Evolutionary conservation across 202 grass and related monocot species (phyloP).

Genomic region (Eragrostis tef): DNA sequence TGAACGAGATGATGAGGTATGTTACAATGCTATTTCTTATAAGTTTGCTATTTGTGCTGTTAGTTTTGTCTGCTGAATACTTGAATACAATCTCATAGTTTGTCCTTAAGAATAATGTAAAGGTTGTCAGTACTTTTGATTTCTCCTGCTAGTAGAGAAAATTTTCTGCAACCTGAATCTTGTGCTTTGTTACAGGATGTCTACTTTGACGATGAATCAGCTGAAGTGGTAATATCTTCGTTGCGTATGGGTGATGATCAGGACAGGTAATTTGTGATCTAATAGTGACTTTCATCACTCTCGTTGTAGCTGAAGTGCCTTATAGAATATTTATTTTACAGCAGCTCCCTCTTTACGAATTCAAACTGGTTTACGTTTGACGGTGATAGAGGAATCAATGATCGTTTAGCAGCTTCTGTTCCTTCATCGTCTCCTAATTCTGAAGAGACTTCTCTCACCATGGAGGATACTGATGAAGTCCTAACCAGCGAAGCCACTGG

Average conservation of each 20-base stretch:
- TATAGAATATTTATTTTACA: constrained; percentile 36
- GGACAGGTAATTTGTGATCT: constrained; percentile 59
- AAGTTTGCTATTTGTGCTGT: neutral
- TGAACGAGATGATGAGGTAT: constrained; percentile 97
- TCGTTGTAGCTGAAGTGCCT: constrained; percentile 42
- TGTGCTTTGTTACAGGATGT: constrained; percentile 65
- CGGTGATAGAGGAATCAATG: constrained; percentile 67
- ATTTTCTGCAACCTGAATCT: constrained; percentile 26
- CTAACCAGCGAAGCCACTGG: constrained; percentile 51
- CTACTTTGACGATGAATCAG: constrained; percentile 86
- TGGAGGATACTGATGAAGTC: constrained; percentile 59
- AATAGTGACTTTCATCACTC: neutral
- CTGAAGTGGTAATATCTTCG: constrained; percentile 85
- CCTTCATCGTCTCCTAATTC: constrained; percentile 64
- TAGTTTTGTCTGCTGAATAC: neutral
- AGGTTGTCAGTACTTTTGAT: too few relatives aligned
- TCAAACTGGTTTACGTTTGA: constrained; percentile 91
- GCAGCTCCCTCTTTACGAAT: constrained; percentile 74
- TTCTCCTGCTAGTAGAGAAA: neutral
- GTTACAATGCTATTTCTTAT: constrained; percentile 30
- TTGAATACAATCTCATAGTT: neutral
- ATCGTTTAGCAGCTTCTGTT: constrained; percentile 54
- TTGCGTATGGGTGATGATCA: constrained; percentile 75
- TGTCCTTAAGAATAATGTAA: too few relatives aligned
- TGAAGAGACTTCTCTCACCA: constrained; percentile 45